These are phyloP conservation scores for Metschnikowia orientalis DNA, from an alignment of 805 yeast genomes.

Conservation along the genomic window DNA sequence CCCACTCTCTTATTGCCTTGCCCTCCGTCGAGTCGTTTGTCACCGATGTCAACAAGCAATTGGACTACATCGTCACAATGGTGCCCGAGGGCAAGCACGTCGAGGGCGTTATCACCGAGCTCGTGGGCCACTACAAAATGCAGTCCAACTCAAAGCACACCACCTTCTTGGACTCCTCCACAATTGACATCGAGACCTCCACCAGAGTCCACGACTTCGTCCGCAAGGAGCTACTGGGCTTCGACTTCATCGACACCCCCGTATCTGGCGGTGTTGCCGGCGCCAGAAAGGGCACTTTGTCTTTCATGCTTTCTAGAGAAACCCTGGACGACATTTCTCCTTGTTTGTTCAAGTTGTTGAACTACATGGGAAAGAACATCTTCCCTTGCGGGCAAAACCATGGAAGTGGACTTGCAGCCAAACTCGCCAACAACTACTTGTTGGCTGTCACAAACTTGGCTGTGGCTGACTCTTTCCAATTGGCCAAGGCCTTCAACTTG, in stretches of 20 bases:
- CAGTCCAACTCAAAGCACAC: slow-evolving; percentile 15
- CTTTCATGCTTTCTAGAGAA: slow-evolving; percentile 48
- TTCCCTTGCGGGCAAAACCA: slow-evolving; percentile 47
- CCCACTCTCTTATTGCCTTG: slow-evolving; percentile 19
- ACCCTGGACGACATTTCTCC: slow-evolving; percentile 27
- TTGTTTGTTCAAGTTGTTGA: slow-evolving; percentile 26
- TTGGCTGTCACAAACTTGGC: slow-evolving; percentile 52
- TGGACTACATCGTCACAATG: slow-evolving; percentile 47
- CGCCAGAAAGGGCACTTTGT: slow-evolving; percentile 47
- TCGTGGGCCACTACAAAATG: slow-evolving; percentile 29
- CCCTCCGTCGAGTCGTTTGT: slow-evolving; percentile 24
- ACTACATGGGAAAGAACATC: slow-evolving; percentile 45
- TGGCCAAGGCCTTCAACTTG: slow-evolving; percentile 47
- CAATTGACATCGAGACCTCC: slow-evolving; percentile 49
- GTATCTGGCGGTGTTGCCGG: slow-evolving; percentile 56
- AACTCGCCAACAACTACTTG: slow-evolving; percentile 49
- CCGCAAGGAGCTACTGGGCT: slow-evolving; percentile 26
- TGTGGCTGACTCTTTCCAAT: slow-evolving; percentile 51
- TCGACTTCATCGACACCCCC: slow-evolving; percentile 51
- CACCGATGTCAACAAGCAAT: slow-evolving; percentile 26
- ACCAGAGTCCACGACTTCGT: slow-evolving; percentile 35
- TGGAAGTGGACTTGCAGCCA: slow-evolving; percentile 53
- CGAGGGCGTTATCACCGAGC: slow-evolving; percentile 34
- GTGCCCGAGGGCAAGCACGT: slow-evolving; percentile 54
- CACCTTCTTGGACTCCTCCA: slow-evolving; percentile 46